Evolutionary conservation across 2,329 filamentous ascomycete genomes (phyloP).

Genomic region (Domatiomyces globalis): DNA sequence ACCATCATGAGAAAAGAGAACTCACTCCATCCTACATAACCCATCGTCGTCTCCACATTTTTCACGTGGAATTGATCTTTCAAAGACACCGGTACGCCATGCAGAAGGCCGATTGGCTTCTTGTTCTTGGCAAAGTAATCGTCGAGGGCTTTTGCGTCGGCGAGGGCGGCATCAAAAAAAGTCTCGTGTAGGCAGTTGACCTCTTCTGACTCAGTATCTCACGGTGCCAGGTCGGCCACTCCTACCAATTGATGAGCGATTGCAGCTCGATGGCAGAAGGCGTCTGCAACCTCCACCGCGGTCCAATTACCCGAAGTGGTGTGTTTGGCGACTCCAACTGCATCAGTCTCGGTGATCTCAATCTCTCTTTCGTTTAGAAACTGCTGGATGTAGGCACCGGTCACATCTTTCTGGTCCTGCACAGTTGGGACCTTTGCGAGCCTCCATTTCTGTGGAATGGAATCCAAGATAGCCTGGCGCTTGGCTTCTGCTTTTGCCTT

Average conservation of each 20-base stretch:
- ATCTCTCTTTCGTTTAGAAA: conserved; percentile 41
- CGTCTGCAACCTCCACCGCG: conserved; percentile 40
- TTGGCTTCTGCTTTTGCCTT: conserved; percentile 38
- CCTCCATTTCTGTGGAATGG: conserved; percentile 45
- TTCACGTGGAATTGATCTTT: conserved; percentile 37
- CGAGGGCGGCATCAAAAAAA: conserved; percentile 39
- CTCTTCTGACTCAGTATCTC: conserved; percentile 14
- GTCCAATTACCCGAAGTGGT: conserved; percentile 43
- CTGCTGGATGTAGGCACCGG: conserved; percentile 41
- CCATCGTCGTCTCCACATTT: conserved; percentile 44
- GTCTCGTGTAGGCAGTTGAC: conserved; percentile 41
- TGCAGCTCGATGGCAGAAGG: conserved; percentile 43
- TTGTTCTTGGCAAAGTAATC: conserved; percentile 30
- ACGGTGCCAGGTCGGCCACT: conserved; percentile 18
- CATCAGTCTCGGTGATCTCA: conserved; percentile 47
- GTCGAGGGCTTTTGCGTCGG: conserved; percentile 36
- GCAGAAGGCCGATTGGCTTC: conserved; percentile 42
- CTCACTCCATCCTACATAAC: conserved; percentile 44
- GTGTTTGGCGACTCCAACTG: conserved; percentile 41
- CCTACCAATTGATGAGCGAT: conserved; percentile 45
- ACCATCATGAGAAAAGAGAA: too few species aligned
- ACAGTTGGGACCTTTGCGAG: conserved; percentile 35
- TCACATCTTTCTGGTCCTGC: conserved; percentile 42
- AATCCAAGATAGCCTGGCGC: conserved; percentile 37
- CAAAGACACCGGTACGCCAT: conserved; percentile 46